Conservation (phyloP, 257 asterid species). For the Jaltomata sinuosa region DNA sequence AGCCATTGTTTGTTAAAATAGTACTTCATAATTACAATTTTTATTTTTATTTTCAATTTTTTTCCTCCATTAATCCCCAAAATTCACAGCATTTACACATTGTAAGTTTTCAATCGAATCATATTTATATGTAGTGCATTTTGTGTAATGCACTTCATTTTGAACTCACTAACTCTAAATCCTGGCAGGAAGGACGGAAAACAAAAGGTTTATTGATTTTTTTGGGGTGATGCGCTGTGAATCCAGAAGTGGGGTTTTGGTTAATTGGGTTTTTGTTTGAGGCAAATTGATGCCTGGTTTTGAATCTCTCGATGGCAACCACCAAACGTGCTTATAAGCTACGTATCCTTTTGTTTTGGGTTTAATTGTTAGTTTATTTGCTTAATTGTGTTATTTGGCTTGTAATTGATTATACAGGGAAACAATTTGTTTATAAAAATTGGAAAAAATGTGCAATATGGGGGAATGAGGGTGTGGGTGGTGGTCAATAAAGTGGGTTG, state of each 20-base stretch:
- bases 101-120: not conserved
- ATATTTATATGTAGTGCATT: not conserved
- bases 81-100: not conserved
- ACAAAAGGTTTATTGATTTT: not conserved
- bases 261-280: not conserved
- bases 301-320: slow-evolving; percentile 37
- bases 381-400: not conserved
- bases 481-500: not conserved
- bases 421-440: not conserved
- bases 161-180: not conserved
- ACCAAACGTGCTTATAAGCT: slow-evolving; percentile 98
- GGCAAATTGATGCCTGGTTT: not conserved
- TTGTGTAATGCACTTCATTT: not conserved
- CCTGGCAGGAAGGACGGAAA: not conserved
- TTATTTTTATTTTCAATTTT: not conserved
- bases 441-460: not conserved
- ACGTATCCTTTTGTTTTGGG: slow-evolving; percentile 63
- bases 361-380: not conserved
- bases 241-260: not conserved
- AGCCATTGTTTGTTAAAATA: not conserved
- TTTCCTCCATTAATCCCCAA: not conserved
- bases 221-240: not conserved
- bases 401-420: not conserved
- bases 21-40: not conserved
- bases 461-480: not conserved